A percentile compares a stretch with the other conserved stretches of the same genome.
phyloP scores from a whole-genome alignment of 495 filamentous ascomycete genomes.

The Staphylotrichum longicolle region DNA sequence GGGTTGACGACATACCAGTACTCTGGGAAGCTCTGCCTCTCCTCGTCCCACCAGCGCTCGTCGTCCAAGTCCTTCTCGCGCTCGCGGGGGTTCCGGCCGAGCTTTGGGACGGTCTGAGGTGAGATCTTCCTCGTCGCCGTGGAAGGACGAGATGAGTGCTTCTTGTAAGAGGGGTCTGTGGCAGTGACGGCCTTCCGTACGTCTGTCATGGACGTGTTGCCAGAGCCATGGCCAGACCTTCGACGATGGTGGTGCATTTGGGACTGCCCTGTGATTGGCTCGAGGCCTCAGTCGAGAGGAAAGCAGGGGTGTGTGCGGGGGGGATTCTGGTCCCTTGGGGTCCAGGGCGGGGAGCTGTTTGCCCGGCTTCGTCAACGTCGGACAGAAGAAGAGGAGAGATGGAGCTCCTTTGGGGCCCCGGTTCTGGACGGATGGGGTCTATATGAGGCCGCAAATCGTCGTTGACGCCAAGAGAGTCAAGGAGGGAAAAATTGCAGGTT shows the following conservation, averaged over 20 bases:
- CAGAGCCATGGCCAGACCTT: conserved; percentile 48
- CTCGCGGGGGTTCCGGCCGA: conserved; percentile 44
- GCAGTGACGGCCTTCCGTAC: conserved; percentile 44
- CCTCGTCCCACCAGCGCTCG: conserved; percentile 49
- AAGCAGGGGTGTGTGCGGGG: conserved; percentile 20
- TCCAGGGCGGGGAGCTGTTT: conserved; percentile 13
- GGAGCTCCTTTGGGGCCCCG: neutral
- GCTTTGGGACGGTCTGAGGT: conserved; percentile 39
- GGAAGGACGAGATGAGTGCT: conserved; percentile 39
- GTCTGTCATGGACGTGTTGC: conserved; percentile 50
- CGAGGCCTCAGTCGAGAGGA: neutral
- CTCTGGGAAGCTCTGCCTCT: conserved; percentile 51
- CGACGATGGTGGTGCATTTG: conserved; percentile 52
- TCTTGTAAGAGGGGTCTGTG: conserved; percentile 34
- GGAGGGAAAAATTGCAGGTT: conserved; percentile 15
- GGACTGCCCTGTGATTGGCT: conserved; percentile 31
- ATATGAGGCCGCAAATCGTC: conserved; percentile 8
- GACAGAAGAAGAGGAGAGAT: neutral
- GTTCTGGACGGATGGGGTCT: neutral
- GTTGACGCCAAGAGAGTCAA: conserved; percentile 2
- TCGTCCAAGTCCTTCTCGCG: conserved; percentile 47
- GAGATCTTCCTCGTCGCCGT: conserved; percentile 41
- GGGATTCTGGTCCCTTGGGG: conserved; percentile 15
- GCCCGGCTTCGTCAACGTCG: neutral
- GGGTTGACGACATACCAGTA: conserved; percentile 44